Conservation (phyloP, 2,329 filamentous ascomycete species). For the Tympanopsis confertula region DNA sequence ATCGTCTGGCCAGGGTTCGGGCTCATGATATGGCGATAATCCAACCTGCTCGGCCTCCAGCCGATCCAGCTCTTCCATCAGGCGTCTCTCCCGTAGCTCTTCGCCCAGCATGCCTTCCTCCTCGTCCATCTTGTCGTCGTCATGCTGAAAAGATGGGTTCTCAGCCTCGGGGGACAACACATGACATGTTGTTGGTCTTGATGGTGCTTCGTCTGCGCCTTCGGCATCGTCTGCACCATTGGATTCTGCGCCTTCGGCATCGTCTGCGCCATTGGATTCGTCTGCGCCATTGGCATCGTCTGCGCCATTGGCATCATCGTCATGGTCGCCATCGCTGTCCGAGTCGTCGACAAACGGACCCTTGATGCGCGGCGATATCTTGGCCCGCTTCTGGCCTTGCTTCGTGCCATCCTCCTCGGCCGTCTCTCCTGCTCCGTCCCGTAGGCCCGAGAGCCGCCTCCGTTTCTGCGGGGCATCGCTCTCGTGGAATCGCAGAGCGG, state of each 20-base stretch:
- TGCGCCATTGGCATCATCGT: slow-evolving; percentile 7
- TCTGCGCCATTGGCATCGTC: slow-evolving; percentile 29
- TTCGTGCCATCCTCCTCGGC: slow-evolving; percentile 11
- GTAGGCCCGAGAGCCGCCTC: slow-evolving; percentile 19
- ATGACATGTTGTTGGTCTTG: too few species aligned
- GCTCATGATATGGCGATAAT: slow-evolving; percentile 19
- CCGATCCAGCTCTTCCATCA: slow-evolving; percentile 65
- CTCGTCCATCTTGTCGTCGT: slow-evolving; percentile 32
- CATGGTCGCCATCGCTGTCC: slow-evolving; percentile 34
- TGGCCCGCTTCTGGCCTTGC: slow-evolving; percentile 13
- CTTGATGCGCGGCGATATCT: slow-evolving; percentile 16
- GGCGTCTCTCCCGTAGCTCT: slow-evolving; percentile 54
- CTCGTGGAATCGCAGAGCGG: slow-evolving; percentile 16
- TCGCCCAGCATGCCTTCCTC: too few species aligned
- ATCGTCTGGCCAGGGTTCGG: slow-evolving; percentile 16
- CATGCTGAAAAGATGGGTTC: slow-evolving; percentile 17
- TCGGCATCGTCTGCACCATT: too few species aligned
- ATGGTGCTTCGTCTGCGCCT: too few species aligned
- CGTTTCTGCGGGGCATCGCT: slow-evolving; percentile 14
- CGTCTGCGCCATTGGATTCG: slow-evolving; percentile 29
- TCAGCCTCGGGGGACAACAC: too few species aligned
- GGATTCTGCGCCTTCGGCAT: slow-evolving; percentile 6
- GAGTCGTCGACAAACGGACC: slow-evolving; percentile 66
- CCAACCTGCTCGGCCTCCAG: slow-evolving; percentile 47
- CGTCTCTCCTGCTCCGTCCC: slow-evolving; percentile 15